Base-by-base conservation (phyloP, 352 stramenopile species). In the Globisporangium abappressorium region DNA sequence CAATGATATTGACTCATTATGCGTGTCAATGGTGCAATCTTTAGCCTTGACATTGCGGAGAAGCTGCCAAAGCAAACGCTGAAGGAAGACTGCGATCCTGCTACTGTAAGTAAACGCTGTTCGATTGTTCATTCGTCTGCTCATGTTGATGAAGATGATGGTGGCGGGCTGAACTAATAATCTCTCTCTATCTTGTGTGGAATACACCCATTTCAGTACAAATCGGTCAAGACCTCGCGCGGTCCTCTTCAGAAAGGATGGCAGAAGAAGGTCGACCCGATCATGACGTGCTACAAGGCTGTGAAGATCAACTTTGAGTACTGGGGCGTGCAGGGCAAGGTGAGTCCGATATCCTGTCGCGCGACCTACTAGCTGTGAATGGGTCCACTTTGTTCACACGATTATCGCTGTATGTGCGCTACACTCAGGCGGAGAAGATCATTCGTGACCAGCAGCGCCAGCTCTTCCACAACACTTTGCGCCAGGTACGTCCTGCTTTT, bases 291-390 rank as follows among this genome's bases (percentile, higher is more conserved):
- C 74, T 91, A 93, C 80, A 95, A 95, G 76, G 81, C 84, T 55
- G 87, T 93, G 65, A 85, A 85, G 68, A 82, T 95, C 71, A 93
- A 94, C 75, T 95, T 95, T 68, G 85, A 95, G 70, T 95, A 95
- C 75, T 95, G 85, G 87, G 82, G 84, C 64, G 85, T 95, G 34
- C 84, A 93, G 74, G 74, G 81, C 74, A 91, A 92, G 66, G 81
- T 89, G 66, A n/a, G 65, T 46, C 34, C 7, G 34, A 14, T 12
- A 12, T 38, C 9, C 8, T 38, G 34, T 38, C 34, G 34, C 1
- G 9, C 0, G 0, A 38, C 9, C 7, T 12, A 9, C 34, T 12
- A 38, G 34, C 34, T 38, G 34, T 38, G 34, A 38, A 14, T 38
- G 12, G 9, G 36, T 43, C 36, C 36, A 43, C 11, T 43, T 43